phyloP scores from a whole-genome alignment of 768 basidiomycete genomes.

The Pleurotus citrinopileatus region DNA sequence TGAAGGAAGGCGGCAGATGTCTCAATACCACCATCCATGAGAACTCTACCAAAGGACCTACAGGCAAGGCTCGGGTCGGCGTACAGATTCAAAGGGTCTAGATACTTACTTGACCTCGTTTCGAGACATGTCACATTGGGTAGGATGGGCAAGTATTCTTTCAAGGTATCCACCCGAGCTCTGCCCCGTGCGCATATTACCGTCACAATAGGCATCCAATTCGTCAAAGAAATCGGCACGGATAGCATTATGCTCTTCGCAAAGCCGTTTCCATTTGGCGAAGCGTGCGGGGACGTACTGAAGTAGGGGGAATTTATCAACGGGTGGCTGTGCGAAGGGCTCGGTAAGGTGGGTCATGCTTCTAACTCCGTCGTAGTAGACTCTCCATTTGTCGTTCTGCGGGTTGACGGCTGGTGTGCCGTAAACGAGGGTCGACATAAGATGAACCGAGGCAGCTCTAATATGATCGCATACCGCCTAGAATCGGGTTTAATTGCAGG shows the following conservation, averaged over 20 bases:
- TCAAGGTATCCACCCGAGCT: conserved; percentile 30
- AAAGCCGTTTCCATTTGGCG: conserved; percentile 30
- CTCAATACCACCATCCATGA: conserved; percentile 1
- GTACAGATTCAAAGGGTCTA: not conserved
- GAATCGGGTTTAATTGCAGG: not conserved
- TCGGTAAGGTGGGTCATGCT: not conserved
- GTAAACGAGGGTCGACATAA: conserved; percentile 27
- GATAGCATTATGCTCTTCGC: conserved; percentile 16
- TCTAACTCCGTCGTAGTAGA: conserved; percentile 25
- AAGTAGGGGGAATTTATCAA: conserved; percentile 32
- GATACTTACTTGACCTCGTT: conserved; percentile 21
- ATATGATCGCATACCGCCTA: conserved; percentile 23
- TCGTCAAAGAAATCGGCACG: conserved; percentile 28
- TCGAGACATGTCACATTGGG: conserved; percentile 21
- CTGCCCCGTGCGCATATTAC: conserved; percentile 20
- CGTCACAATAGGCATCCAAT: conserved; percentile 22
- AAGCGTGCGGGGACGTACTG: conserved; percentile 30
- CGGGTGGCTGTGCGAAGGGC: conserved; percentile 26
- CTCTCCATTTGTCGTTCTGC: conserved; percentile 23
- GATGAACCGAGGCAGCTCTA: conserved; percentile 26
- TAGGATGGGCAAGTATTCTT: conserved; percentile 20
- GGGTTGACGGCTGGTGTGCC: conserved; percentile 27
- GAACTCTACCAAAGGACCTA: not conserved
- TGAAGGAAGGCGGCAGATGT: not conserved
- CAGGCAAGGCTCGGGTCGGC: no score